Evolutionary conservation across 2,329 filamentous ascomycete species (phyloP), one percentile per base, ranked within the genome.

Genomic region (Penicillium sp.): DNA sequence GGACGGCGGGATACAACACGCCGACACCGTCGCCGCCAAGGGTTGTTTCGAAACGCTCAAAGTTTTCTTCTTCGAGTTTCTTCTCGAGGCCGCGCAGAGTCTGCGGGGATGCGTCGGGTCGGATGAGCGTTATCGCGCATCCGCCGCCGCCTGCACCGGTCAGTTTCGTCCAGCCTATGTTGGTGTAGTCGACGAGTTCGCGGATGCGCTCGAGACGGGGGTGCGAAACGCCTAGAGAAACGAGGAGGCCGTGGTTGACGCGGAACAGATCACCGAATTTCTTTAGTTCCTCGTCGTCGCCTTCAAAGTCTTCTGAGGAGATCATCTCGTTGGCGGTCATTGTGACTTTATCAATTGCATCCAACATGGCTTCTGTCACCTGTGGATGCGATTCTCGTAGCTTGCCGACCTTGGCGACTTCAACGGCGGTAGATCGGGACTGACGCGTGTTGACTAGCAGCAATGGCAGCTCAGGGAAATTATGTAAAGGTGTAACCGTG

Each of bases 141-240:
- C 94, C 94, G 56, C 94, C 95, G 12, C 94, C 95, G 21, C 94
- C 94, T 1, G 94, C 94, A 33, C 94, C 94, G 0, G 94, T 99
- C 57, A 99, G 82, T 72, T 99, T 99, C 12, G 94, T 97, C 92
- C 92, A 99, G 28, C 94, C 94, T 56, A 97, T 89, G 42, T 88
- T 89, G 56, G 91, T 84, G 64, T 94, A 86, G 63, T 99, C 93
- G 49, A 96, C 88, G 24, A 99, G 79, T 74, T 96, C 93, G 60
- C 94, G 86, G 64, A 99, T 86, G 30, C 93, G 85, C 75, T 99
- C 94, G 24, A 99, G 81, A 47, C 91, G 87, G 0, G 94, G 95
- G 72, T 99, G 94, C 1, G 92, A 97, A 26, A 97, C 94, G 7
- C 94, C 94, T 3, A 99, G 79, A 0, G 91, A 88, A n/a, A 91